Evolutionary conservation across 306 rosid genomes (phyloP).

Genomic region (Vicia sativa): DNA sequence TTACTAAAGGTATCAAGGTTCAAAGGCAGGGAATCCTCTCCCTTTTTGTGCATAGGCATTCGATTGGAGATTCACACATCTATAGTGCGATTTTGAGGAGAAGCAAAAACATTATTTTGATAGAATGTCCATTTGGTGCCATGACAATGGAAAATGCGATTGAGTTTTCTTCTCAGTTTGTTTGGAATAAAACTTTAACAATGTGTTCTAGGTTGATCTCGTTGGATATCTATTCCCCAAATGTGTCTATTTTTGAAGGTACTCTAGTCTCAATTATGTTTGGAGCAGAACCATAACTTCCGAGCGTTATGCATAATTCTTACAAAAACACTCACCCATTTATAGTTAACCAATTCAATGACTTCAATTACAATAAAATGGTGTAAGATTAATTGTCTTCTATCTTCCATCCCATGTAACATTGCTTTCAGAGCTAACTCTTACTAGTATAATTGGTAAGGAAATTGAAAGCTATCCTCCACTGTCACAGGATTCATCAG

Average conservation of each 20-base stretch:
- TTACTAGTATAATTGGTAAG: conserved; percentile 1
- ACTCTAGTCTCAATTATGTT: not conserved
- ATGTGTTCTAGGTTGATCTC: not conserved
- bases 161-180: not conserved
- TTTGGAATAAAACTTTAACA: not conserved
- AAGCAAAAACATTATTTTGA: no score
- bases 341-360: conserved; percentile 12
- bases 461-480: conserved; percentile 31
- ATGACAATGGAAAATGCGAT: not conserved
- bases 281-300: not conserved
- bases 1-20: no score
- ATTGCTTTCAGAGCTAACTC: conserved; percentile 33
- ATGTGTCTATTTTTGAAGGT: not conserved
- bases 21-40: no score
- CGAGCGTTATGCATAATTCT: not conserved
- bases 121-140: no score
- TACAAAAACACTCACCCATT: not conserved
- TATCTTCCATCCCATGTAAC: not conserved
- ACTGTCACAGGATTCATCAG: conserved; percentile 10
- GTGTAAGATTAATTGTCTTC: not conserved
- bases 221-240: not conserved
- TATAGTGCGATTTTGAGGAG: no score
- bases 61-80: no score
- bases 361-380: conserved; percentile 26
- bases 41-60: no score